Base-by-base conservation (phyloP, 257 asterid genomes). In the Fraxinus anomala region DNA sequence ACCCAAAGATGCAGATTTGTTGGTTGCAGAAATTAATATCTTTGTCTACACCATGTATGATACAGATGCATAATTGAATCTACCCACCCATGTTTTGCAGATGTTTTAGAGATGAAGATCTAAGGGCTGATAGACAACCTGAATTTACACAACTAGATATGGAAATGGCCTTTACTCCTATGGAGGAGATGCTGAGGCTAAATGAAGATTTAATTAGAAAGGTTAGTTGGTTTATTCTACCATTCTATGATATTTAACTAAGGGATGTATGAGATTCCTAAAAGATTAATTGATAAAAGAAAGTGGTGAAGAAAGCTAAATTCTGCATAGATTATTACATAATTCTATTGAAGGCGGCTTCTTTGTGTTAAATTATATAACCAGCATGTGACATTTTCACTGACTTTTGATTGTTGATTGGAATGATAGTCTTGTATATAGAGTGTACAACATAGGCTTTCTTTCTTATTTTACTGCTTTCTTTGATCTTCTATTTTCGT, bases 121-220 rank as follows among this genome's bases (percentile, higher is more conserved):
- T 96, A 61, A 92, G 99, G 85, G 99, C 99, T 44, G 98, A 96
- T 82, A 92, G 99, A 79, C 99, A 96, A 82, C 98, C 99, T 2
- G 98, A 96, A 89, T 96, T 96, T 80, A 93, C 99, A 0, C 98
- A 96, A 80, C 93, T 93, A 51, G 99, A 96, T 88, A 88, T 96
- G 89, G 99, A 96, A 82, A 76, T 96, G 97, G 97, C 98, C 65
- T 96, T 96, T 87, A 89, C 97, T 70, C 94, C 98, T 39, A 80
- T 93, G 74, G 97, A 92, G 89, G 97, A 96, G 84, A 92, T 96
- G 97, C 89, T 93, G 84, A 96, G 85, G 76, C 92, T 96, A 83
- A 96, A 93, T 82, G 99, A 96, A 87, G 97, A 96, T 89, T 84
- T 96, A 87, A 96, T 96, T 79, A 89, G 98, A 87, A 90, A 93